Evolutionary conservation across 1,284 basidiomycete species (phyloP), one percentile per base, ranked within the genome.

Genomic region (Sphagnurus paluster): DNA sequence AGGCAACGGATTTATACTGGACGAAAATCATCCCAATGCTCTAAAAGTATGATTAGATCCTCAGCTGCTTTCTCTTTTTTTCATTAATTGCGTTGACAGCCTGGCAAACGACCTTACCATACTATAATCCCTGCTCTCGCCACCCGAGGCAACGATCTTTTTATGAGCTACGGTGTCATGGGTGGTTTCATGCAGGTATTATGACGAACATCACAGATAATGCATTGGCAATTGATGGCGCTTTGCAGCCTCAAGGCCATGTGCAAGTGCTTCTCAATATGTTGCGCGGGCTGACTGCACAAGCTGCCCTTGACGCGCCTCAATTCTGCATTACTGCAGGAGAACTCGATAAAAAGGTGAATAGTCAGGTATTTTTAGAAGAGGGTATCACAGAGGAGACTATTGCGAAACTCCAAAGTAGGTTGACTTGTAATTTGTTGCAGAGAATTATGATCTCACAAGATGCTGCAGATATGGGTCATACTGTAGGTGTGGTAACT

Each of bases 61-160:
- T 29, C 23, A 9, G 13, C 2, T 8, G 1, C 25, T 30, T 36
- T 4, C 13, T 14, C 2, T 14, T 17, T 3, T 28, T 38, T 38
- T 54, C 17, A 46, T 44, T 10, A 29, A 38, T 34, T 25, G 14
- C 8, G 34, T n/a, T 36, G 2, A 28, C 44, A 87, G 77, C 87
- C 87, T 19, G 82, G 87, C 5, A 97, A 97, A 70, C 77, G 93
- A 13, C 93, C 94, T 2, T 97, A 95, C 65, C 94, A 98, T 62
- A 98, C 94, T 5, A 98, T 97, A 60, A 95, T 96, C 52, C 95
- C 96, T 5, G 92, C 90, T 1, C 80, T 98, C 74, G 95, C 84
- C 0, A 89, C 89, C 2, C 78, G 81, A 48, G 84, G 81, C 4
- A 79, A 87, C 48, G 93, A 97, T 36, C 73, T 98, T 1, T 92